phyloP scores from a whole-genome alignment of 2,329 filamentous ascomycete species.

The Diaporthe eres region DNA sequence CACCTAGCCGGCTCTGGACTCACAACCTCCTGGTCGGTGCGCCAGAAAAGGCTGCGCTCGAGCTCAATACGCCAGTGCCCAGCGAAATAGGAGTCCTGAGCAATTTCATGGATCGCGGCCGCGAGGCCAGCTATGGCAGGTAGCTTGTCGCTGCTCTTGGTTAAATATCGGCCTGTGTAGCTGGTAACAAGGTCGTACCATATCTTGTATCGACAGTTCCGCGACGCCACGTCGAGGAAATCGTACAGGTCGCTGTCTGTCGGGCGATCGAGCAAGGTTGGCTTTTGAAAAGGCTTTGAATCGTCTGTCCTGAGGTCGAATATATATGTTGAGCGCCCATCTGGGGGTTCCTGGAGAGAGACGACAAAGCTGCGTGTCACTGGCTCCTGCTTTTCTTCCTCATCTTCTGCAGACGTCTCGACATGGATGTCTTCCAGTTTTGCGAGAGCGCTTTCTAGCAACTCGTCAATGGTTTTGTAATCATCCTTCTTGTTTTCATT shows the following conservation, averaged over 20 bases:
- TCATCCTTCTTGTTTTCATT: neutral
- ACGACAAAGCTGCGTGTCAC: neutral
- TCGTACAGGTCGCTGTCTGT: neutral
- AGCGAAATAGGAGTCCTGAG: neutral
- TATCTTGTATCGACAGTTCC: neutral
- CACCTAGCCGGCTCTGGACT: slow-evolving; percentile 15
- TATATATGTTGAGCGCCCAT: slow-evolving; percentile 3
- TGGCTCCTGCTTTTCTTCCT: neutral
- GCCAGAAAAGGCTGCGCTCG: slow-evolving; percentile 25
- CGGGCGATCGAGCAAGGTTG: neutral
- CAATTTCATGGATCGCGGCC: neutral
- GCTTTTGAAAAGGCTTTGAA: neutral
- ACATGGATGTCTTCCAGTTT: neutral
- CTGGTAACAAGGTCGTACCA: slow-evolving; percentile 8
- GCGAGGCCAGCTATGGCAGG: slow-evolving; percentile 12
- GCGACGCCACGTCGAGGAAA: slow-evolving; percentile 4
- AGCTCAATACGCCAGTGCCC: slow-evolving; percentile 17
- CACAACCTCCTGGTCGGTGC: neutral
- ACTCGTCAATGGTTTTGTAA: neutral
- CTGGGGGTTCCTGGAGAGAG: neutral
- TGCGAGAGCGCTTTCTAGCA: neutral
- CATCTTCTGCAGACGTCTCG: neutral
- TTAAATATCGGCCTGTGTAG: neutral
- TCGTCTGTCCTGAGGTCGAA: neutral
- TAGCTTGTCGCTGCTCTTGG: slow-evolving; percentile 16